phyloP scores from a whole-genome alignment of 2,329 filamentous ascomycete species.

The Zymoseptoria crescenta region DNA sequence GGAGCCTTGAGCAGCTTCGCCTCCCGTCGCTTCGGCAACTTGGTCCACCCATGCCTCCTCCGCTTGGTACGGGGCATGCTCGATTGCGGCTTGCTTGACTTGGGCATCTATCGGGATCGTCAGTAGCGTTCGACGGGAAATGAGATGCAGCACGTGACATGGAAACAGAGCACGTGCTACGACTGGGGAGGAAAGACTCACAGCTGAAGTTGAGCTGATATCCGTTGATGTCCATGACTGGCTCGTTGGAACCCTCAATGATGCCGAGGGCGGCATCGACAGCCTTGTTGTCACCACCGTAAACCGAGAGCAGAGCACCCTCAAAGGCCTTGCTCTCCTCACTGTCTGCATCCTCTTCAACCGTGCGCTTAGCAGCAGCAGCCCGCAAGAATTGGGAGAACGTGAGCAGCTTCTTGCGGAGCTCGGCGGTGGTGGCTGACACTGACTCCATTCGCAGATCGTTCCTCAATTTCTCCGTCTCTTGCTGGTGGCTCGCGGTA shows the following conservation, averaged over 20 bases:
- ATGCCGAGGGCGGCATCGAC: slow-evolving; percentile 70
- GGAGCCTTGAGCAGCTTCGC: slow-evolving; percentile 36
- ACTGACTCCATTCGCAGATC: slow-evolving; percentile 48
- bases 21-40: slow-evolving; percentile 37
- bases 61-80: slow-evolving; percentile 47
- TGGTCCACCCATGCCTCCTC: slow-evolving; percentile 45
- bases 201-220: slow-evolving; percentile 63
- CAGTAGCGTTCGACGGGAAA: background rate
- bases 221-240: slow-evolving; percentile 56
- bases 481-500: slow-evolving; percentile 47
- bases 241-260: slow-evolving; percentile 62
- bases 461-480: slow-evolving; percentile 49
- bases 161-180: background rate
- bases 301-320: slow-evolving; percentile 69
- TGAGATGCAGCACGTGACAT: slow-evolving; percentile 12
- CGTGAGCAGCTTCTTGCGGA: slow-evolving; percentile 57
- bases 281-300: slow-evolving; percentile 67
- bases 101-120: slow-evolving; percentile 27
- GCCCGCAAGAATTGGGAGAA: slow-evolving; percentile 74
- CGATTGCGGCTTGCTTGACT: slow-evolving; percentile 34
- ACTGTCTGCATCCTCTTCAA: slow-evolving; percentile 57
- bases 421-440: slow-evolving; percentile 39
- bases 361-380: slow-evolving; percentile 64
- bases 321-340: slow-evolving; percentile 77
- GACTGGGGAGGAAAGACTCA: slow-evolving; percentile 39